Conservation (phyloP, 495 filamentous ascomycete genomes). For the Aspergillus kassunensis region DNA sequence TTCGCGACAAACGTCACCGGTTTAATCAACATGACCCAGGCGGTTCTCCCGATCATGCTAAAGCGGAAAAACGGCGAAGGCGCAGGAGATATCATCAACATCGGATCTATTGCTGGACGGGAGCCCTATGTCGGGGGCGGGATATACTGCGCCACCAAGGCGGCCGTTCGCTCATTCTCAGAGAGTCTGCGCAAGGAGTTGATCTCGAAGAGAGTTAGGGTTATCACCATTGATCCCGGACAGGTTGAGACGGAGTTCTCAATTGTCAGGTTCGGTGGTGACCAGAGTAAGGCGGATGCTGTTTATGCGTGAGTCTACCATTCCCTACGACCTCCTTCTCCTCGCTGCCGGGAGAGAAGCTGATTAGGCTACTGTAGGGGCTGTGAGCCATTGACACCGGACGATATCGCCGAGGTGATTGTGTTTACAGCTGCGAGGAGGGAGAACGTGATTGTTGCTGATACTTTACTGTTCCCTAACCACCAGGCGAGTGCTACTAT, state of each 20-base stretch:
- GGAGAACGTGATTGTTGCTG: not conserved
- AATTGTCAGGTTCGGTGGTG: not conserved
- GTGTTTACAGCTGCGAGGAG: not conserved
- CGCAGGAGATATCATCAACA: constrained; percentile 1
- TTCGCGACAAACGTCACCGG: not conserved
- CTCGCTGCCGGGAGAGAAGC: no score
- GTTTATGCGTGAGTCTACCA: not conserved
- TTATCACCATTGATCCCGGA: not conserved
- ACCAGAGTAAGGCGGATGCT: not conserved
- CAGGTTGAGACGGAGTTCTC: constrained; percentile 2
- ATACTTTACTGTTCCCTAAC: not conserved
- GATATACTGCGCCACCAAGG: constrained; percentile 1
- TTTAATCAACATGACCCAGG: constrained; percentile 1
- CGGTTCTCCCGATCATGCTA: not conserved
- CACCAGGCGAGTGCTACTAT: constrained; percentile 1
- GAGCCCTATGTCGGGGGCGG: constrained; percentile 1
- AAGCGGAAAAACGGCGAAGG: not conserved
- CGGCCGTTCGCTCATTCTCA: not conserved
- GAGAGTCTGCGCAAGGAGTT: constrained; percentile 1
- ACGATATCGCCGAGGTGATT: constrained; percentile 2
- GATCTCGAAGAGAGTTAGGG: not conserved
- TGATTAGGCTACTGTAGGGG: not conserved
- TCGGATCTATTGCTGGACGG: not conserved
- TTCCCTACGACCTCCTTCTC: not conserved
- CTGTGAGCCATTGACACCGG: not conserved